Percentiles rank a stretch among this genome's conserved stretches.
These are phyloP conservation scores for Tetrahymena malaccensis DNA, from an alignment of 73 alveolate species.

Conservation along the genomic window DNA sequence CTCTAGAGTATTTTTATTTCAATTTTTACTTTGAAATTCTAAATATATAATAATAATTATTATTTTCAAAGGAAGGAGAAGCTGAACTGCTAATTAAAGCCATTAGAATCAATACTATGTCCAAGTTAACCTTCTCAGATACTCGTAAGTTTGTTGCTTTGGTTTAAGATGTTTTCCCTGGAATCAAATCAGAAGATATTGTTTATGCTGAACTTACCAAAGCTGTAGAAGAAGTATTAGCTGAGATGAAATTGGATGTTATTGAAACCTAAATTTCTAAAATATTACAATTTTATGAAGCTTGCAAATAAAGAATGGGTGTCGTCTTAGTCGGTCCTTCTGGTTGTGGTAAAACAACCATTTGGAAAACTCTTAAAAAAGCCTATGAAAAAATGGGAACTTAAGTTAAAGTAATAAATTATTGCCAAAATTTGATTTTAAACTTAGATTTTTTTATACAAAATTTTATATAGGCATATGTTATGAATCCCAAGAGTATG, in stretches of 20 bases:
- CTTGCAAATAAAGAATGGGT: conserved; percentile 99
- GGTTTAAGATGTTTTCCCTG: conserved; percentile 91
- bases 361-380: conserved; percentile 95
- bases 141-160: conserved; percentile 84
- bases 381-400: conserved; percentile 95
- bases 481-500: conserved; percentile 99
- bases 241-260: conserved; percentile 78
- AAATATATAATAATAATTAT: neutral
- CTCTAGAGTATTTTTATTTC: neutral
- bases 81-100: conserved; percentile 84
- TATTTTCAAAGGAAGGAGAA: conserved; percentile 66
- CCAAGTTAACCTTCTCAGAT: conserved; percentile 98
- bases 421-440: neutral
- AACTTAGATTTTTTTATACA: neutral
- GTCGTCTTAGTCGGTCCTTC: conserved; percentile 99
- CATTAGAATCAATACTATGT: conserved; percentile 97
- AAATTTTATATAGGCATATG: conserved; percentile 58
- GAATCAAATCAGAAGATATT: conserved; percentile 90
- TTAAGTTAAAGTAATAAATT: conserved; percentile 37
- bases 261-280: conserved; percentile 92
- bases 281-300: conserved; percentile 98
- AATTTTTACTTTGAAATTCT: no score
- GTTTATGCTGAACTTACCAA: conserved; percentile 92
- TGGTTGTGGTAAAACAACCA: conserved; percentile 99
- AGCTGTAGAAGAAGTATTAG: conserved; percentile 88